Evolutionary conservation across 2,329 filamentous ascomycete species (phyloP).

Genomic region (Chrysosporium keratinophilum): DNA sequence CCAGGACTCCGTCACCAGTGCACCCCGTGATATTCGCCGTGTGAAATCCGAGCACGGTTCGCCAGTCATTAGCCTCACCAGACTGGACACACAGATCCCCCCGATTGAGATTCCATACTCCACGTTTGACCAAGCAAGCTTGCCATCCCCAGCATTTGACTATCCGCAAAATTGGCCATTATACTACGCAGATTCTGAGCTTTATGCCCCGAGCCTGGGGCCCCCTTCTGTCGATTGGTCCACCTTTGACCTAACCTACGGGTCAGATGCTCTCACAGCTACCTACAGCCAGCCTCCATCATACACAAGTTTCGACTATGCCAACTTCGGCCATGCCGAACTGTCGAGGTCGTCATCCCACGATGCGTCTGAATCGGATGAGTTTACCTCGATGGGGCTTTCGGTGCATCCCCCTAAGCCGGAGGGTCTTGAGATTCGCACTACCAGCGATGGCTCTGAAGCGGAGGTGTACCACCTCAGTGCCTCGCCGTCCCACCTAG

Average conservation of each 20-base stretch:
- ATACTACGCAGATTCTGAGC: slow-evolving; percentile 37
- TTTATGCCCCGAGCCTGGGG: slow-evolving; percentile 29
- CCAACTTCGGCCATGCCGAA: slow-evolving; percentile 30
- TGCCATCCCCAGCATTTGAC: slow-evolving; percentile 28
- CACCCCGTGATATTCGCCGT: slow-evolving; percentile 27
- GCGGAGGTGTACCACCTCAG: slow-evolving; percentile 26
- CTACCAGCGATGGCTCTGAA: slow-evolving; percentile 34
- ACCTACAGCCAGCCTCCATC: slow-evolving; percentile 38
- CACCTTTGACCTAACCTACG: slow-evolving; percentile 35
- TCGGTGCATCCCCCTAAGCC: neutral
- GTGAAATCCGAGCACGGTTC: slow-evolving; percentile 40
- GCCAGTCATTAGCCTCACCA: slow-evolving; percentile 29
- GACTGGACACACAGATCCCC: slow-evolving; percentile 28
- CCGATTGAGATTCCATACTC: slow-evolving; percentile 34
- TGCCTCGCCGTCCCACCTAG: slow-evolving; percentile 9
- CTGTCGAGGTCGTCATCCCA: slow-evolving; percentile 39
- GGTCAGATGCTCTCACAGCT: slow-evolving; percentile 28
- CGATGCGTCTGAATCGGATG: slow-evolving; percentile 41
- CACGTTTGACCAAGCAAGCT: slow-evolving; percentile 26
- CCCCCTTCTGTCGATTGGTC: slow-evolving; percentile 41
- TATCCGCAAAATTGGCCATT: slow-evolving; percentile 30
- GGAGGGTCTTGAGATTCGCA: slow-evolving; percentile 26
- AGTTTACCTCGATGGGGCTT: slow-evolving; percentile 28
- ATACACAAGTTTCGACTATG: slow-evolving; percentile 39
- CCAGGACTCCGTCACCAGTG: slow-evolving; percentile 25